Conservation (phyloP, 2,329 filamentous ascomycete genomes). For the Whalleya microplaca region DNA sequence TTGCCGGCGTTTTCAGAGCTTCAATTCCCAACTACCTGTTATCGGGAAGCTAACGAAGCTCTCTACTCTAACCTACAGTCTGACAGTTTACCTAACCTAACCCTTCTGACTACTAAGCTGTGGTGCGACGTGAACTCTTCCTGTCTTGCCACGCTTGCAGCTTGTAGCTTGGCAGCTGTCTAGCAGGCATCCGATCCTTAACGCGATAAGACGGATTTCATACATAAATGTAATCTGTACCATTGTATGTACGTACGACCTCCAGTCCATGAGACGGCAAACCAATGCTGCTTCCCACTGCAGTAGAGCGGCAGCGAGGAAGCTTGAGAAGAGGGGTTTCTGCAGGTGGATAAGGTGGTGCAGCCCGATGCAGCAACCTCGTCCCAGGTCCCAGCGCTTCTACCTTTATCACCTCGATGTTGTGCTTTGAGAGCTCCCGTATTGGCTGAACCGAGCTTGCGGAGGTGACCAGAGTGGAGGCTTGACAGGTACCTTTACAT, state of each 20-base stretch:
- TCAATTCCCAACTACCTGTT: too few species aligned
- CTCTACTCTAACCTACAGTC: too few species aligned
- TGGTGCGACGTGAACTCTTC: neutral
- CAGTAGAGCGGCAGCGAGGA: constrained; percentile 16
- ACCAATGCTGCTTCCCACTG: constrained; percentile 17
- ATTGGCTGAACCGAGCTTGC: constrained; percentile 25
- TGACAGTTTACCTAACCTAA: too few species aligned
- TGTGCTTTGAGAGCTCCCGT: constrained; percentile 17
- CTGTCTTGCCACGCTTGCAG: neutral
- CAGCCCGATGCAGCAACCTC: too few species aligned
- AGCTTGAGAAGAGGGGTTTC: constrained; percentile 28
- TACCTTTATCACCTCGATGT: neutral
- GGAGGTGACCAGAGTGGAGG: constrained; percentile 21
- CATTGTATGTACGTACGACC: too few species aligned
- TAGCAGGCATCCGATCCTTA: neutral
- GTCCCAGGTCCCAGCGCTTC: neutral
- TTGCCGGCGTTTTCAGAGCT: too few species aligned
- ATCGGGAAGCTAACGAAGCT: neutral
- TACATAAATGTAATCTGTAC: neutral
- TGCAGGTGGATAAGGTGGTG: constrained; percentile 33
- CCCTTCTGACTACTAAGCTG: neutral
- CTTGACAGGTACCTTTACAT: too few species aligned
- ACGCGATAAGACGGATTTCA: neutral
- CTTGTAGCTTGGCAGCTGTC: neutral
- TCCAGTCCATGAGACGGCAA: neutral